Conservation (phyloP, 345 rosid species). For the Camelina neglecta region DNA sequence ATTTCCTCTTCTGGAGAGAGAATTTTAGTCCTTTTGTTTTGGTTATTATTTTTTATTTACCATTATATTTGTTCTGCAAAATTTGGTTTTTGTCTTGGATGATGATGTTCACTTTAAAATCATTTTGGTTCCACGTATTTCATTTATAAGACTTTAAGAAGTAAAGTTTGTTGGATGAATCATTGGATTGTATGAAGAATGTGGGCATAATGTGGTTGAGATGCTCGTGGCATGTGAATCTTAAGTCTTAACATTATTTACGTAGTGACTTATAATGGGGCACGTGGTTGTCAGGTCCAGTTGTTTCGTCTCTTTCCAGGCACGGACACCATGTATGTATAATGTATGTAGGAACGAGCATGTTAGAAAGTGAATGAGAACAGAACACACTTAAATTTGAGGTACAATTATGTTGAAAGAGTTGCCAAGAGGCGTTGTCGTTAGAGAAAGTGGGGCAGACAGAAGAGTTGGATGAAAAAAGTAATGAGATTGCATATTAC, state of each 20-base stretch:
- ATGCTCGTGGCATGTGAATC: constrained; percentile 28
- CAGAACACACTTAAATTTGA: neutral
- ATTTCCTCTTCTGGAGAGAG: constrained; percentile 37
- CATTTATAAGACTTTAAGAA: constrained; percentile 25
- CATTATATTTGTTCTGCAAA: constrained; percentile 34
- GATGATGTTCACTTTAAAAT: constrained; percentile 32
- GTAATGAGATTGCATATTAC: neutral
- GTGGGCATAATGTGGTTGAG: constrained; percentile 20
- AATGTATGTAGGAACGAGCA: constrained; percentile 8
- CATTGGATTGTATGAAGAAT: constrained; percentile 21
- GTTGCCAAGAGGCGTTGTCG: constrained; percentile 1
- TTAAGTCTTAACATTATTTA: constrained; percentile 25
- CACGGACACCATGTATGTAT: constrained; percentile 2
- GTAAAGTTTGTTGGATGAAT: constrained; percentile 33
- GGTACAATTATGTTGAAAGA: constrained; percentile 1
- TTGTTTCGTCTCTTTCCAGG: constrained; percentile 39
- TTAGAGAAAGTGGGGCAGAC: constrained; percentile 1
- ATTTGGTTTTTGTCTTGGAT: constrained; percentile 34
- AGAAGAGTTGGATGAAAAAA: constrained; percentile 15
- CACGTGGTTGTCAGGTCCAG: constrained; percentile 34
- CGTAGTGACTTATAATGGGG: constrained; percentile 24
- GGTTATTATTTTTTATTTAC: constrained; percentile 9
- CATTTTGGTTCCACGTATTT: constrained; percentile 41
- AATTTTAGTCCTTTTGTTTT: constrained; percentile 29
- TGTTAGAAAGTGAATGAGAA: constrained; percentile 27